phyloP scores from a whole-genome alignment of 352 stramenopile species.

The Pilasporangium apinafurcum region DNA sequence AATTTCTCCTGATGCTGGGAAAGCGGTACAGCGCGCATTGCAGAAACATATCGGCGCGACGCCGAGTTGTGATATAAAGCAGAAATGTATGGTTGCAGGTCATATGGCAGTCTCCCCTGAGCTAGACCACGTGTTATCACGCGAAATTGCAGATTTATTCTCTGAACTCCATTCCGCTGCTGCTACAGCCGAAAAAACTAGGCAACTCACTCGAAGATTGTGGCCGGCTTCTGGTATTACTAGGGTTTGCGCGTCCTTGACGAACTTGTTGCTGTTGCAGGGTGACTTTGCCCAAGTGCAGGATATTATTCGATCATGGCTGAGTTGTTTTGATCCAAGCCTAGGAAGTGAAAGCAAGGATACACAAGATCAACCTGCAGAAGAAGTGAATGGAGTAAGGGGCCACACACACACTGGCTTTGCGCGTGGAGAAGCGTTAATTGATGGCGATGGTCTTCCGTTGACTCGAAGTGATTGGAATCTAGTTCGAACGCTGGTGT shows the following conservation, averaged over 20 bases:
- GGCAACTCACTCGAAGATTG: conserved; percentile 43
- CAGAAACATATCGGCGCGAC: conserved; percentile 64
- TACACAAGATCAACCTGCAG: conserved; percentile 13
- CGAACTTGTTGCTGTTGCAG: conserved; percentile 70
- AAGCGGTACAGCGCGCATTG: conserved; percentile 53
- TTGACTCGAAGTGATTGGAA: conserved; percentile 81
- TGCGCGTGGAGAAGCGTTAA: conserved; percentile 56
- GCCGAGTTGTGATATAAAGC: conserved; percentile 65
- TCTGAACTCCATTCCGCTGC: conserved; percentile 61
- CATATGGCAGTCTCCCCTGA: conserved; percentile 56
- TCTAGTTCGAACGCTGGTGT: conserved; percentile 71
- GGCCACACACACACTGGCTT: conserved; percentile 20
- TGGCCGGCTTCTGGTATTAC: conserved; percentile 81
- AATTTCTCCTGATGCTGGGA: conserved; percentile 41
- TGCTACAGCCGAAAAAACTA: conserved; percentile 54
- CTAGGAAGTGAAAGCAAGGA: conserved; percentile 11
- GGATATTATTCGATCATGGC: conserved; percentile 45
- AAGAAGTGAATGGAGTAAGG: conserved; percentile 16
- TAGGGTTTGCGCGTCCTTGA: conserved; percentile 66
- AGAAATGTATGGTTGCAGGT: conserved; percentile 68
- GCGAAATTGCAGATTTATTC: conserved; percentile 55
- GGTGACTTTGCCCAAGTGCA: conserved; percentile 53
- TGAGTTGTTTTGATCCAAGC: conserved; percentile 75
- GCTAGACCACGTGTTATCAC: conserved; percentile 50
- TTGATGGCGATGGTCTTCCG: conserved; percentile 72